Percentiles rank a stretch among this genome's conserved stretches.
Conservation (phyloP, 2,329 filamentous ascomycete species). For the Fusarium pseudoanthophilum region DNA sequence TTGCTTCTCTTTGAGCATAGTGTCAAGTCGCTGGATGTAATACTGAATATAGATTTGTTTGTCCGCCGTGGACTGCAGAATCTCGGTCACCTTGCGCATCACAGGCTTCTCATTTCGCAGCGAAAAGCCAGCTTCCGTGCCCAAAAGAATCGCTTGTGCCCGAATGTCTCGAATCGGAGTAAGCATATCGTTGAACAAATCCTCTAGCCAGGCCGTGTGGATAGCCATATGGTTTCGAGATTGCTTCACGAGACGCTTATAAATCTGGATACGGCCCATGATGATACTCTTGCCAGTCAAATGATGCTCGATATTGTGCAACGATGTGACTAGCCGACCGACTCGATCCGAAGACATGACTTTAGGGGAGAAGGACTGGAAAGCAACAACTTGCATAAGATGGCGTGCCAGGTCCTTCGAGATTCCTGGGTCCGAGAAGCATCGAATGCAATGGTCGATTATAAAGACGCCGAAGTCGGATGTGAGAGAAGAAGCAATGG, state of each 20-base stretch:
- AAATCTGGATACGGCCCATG: conserved; percentile 80
- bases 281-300: conserved; percentile 84
- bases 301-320: conserved; percentile 78
- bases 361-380: conserved; percentile 80
- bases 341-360: conserved; percentile 79
- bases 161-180: conserved; percentile 82
- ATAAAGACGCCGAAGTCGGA: conserved; percentile 84
- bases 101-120: conserved; percentile 77
- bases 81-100: conserved; percentile 72
- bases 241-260: conserved; percentile 79
- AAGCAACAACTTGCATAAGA: conserved; percentile 81
- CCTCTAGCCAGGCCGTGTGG: conserved; percentile 81
- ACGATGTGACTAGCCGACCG: conserved; percentile 73
- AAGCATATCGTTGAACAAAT: conserved; percentile 84
- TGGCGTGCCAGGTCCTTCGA: conserved; percentile 84
- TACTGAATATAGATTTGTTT: conserved; percentile 75
- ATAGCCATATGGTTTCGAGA: conserved; percentile 75
- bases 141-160: conserved; percentile 77
- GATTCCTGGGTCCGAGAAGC: conserved; percentile 73
- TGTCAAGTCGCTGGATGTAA: conserved; percentile 72
- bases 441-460: conserved; percentile 81
- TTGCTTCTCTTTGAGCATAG: conserved; percentile 72
- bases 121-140: conserved; percentile 74
- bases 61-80: conserved; percentile 62
- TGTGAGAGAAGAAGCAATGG: conserved; percentile 75